Base-by-base conservation (phyloP, 78 protist genomes). In the Dictyostelium purpureum region DNA sequence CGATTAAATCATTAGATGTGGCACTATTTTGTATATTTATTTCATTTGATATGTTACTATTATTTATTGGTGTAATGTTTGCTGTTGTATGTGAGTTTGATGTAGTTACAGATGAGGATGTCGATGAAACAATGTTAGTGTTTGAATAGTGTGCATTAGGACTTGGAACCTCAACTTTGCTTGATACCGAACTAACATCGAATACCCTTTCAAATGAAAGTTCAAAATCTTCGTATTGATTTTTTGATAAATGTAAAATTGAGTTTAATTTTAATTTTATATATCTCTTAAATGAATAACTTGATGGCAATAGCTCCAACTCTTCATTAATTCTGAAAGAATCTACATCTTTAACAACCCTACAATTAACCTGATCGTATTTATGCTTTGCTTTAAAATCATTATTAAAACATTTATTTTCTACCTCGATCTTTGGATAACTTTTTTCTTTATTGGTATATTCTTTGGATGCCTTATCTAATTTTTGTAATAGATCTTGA, bases 231-330 rank as follows among this genome's bases (percentile, higher is more conserved):
- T 61, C 69, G 31, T 40, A 31, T 61, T 61, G 69, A 28, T 40
- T 61, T 40, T 61, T 61, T 61, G 69, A 61, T 12, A 35, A 61
- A 16, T 61, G 69, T 3, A 61, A 33, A 14, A 61, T 2, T 12
- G 31, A 28, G 31, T 61, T 61, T 31, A 61, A 61, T 61, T 61
- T 61, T 33, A 61, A 31, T 31, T 61, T 61, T 28, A 61, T 61
- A 61, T 61, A 61, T 33, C 31, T 61, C 31, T 61, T 61, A 61
- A 61, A 61, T 31, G 69, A 18, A 61, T 61, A 61, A 61, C 69
- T 61, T 26, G 37, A 61, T 16, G 26, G 42, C 31, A 61, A 28
- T 16, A 61, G 3, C 31, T 61, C 69, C 24, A 61, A 31, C 19
- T 61, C 69, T 61, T 61, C 69, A 31, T 61, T 33, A 19, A 61